These are phyloP conservation scores for Globisporangium iwayamae DNA, from an alignment of 352 stramenopile species.

Conservation along the genomic window DNA sequence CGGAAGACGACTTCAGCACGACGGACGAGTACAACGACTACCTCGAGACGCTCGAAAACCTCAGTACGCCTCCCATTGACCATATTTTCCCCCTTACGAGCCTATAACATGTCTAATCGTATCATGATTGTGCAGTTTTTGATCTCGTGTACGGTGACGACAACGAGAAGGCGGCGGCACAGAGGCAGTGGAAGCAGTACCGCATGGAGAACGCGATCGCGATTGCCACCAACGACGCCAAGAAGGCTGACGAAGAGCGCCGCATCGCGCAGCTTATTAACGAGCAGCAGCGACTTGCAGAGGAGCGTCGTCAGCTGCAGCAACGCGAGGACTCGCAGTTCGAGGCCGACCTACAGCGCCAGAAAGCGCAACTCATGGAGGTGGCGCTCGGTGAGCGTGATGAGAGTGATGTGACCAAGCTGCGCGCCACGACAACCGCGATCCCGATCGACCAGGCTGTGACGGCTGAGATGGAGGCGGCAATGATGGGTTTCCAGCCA, in stretches of 20 bases:
- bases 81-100: neutral
- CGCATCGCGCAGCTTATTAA: slow-evolving; percentile 82
- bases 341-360: slow-evolving; percentile 71
- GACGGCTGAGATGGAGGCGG: slow-evolving; percentile 85
- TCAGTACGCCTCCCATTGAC: slow-evolving; percentile 41
- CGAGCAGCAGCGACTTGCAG: slow-evolving; percentile 74
- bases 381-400: slow-evolving; percentile 81
- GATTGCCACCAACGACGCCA: slow-evolving; percentile 84
- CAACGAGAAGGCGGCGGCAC: slow-evolving; percentile 53
- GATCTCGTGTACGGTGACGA: slow-evolving; percentile 81
- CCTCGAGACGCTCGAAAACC: slow-evolving; percentile 79
- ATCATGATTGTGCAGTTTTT: slow-evolving; percentile 53
- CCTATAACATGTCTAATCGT: neutral
- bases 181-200: slow-evolving; percentile 88
- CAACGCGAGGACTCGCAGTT: slow-evolving; percentile 79
- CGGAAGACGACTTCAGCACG: slow-evolving; percentile 85
- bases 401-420: slow-evolving; percentile 67
- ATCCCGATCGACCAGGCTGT: slow-evolving; percentile 84
- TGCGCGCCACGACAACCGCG: slow-evolving; percentile 73
- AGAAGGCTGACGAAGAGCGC: slow-evolving; percentile 83
- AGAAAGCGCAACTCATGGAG: slow-evolving; percentile 85
- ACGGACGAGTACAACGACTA: slow-evolving; percentile 87
- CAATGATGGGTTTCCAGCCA: slow-evolving; percentile 87
- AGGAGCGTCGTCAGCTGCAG: slow-evolving; percentile 74
- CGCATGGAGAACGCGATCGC: slow-evolving; percentile 74